Base-by-base conservation (phyloP, 257 asterid genomes). In the Buddleja alternifolia region DNA sequence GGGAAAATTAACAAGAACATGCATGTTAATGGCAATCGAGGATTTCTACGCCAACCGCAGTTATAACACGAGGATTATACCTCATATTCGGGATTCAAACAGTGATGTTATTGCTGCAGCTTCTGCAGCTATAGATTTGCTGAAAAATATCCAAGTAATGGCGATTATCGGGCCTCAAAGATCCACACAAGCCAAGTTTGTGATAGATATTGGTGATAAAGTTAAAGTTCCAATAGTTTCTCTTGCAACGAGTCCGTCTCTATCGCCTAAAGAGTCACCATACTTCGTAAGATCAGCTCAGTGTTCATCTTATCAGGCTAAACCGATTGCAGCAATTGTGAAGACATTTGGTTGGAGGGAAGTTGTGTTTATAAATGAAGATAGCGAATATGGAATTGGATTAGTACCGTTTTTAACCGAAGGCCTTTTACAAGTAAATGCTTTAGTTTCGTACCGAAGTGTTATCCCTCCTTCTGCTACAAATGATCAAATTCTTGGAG, bases 131-230 rank as follows among this genome's bases (percentile, higher is more conserved):
- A 76, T 85, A 48, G 84, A 82, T 64, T 69, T 85, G 74, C 75
- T 85, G 41, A 82, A 78, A 60, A 75, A 78, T 64, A 67, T 53
- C 34, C 51, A 76, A 54, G 86, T 78, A 0, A 66, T 78, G 32
- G 88, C 88, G 24, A 80, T 85, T 17, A 44, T 85, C 21, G 91
- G 91, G 20, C 86, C 88, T 10, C 85, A 66, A 37, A 50, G 25
- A 45, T 85, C 88, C 0, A 64, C 67, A 6, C 74, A 78, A 63
- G 84, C 88, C 32, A 75, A 78, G 10, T 85, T 85, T 53, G 75
- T 85, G 50, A 75, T 77, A 20, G 85, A 74, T 17, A 70, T 85
- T 0, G 88, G 88, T 11, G 67, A 68, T 34, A 83, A 60, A 70
- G 83, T 68, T 7, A 42, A 41, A 17, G 86, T 83, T 34, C 91